Base-by-base conservation (phyloP, 1,284 basidiomycete species). In the Clitocybe nebularis region DNA sequence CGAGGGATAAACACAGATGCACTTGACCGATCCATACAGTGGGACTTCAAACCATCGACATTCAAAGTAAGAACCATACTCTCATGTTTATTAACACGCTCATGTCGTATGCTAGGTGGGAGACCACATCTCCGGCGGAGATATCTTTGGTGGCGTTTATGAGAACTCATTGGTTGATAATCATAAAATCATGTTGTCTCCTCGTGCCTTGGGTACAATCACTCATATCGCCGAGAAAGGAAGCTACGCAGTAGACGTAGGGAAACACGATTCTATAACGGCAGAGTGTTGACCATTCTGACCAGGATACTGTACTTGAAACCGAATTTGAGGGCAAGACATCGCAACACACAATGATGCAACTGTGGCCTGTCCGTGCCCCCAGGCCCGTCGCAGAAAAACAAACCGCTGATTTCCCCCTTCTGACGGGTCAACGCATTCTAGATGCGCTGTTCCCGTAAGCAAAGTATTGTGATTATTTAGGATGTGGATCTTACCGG, bases 301-400 rank as follows among this genome's bases (percentile, higher is more conserved):
- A 26, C 10, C 13, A 94, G 89, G 95, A 99, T 61, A 75, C 95
- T 36, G 89, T 99, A 8, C 74, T 98, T 44, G 95, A 98, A 70
- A 97, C 94, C 22, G 96, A 99, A 61, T 99, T 99, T 62, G 84
- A 99, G 53, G 96, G 95, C 54, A 93, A 94, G 73, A 89, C 78
- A 45, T 90, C 93, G 13, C 77, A 93, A 59, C 94, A 98, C 66
- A 88, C 89, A 8, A 86, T 99, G 84, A 90, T 95, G 85, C 95
- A 99, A 62, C 73, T 94, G 26, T 99, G 96, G 96, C 96, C 96
- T 51, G 96, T 99, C 48, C 92, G 96, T 64, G 96, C 95, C 16
- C 94, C 96, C 42, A 84, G 96, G 50, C 96, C 96, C 13, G 89
- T 93, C 29, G 75, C 90, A 26, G 89, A 98, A 71, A 99, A 99